These are phyloP conservation scores for Aspergillus floridensis DNA, from an alignment of 2,329 filamentous ascomycete species.

Conservation along the genomic window DNA sequence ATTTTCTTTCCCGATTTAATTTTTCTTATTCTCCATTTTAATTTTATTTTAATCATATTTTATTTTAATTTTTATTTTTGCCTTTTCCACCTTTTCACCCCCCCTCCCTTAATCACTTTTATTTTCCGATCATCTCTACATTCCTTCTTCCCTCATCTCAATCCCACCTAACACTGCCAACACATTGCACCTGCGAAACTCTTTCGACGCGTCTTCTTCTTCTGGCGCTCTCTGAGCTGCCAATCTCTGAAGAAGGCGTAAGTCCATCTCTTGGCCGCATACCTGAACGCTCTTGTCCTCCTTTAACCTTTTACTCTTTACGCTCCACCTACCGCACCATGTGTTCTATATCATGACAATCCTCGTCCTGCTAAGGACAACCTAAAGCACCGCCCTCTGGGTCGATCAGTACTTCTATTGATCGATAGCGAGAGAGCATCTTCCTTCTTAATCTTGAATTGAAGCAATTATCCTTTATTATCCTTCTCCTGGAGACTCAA, in stretches of 20 bases:
- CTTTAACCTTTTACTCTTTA: slow-evolving; percentile 10
- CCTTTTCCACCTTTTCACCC: slow-evolving; percentile 1
- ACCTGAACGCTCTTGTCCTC: slow-evolving; percentile 14
- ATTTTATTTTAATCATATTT: slow-evolving; percentile 1
- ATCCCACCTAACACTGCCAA: slow-evolving; percentile 24
- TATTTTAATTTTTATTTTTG: slow-evolving; percentile 9
- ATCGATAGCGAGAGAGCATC: slow-evolving; percentile 30
- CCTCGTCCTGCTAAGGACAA: slow-evolving; percentile 38
- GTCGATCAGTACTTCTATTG: slow-evolving; percentile 27
- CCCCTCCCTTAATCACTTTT: slow-evolving; percentile 14
- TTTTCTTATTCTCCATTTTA: not conserved
- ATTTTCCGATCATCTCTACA: slow-evolving; percentile 21
- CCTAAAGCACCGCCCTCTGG: slow-evolving; percentile 24
- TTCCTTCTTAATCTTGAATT: slow-evolving; percentile 17
- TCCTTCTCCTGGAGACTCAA: not conserved
- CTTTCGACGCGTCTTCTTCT: slow-evolving; percentile 28
- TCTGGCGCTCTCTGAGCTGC: slow-evolving; percentile 30
- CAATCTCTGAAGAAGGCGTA: slow-evolving; percentile 27
- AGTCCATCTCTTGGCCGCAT: slow-evolving; percentile 26
- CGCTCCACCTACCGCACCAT: slow-evolving; percentile 27
- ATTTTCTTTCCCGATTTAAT: not conserved
- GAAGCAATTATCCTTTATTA: slow-evolving; percentile 15
- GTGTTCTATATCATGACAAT: slow-evolving; percentile 44
- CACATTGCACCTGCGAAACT: slow-evolving; percentile 22
- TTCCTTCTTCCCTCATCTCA: slow-evolving; percentile 20